Evolutionary conservation across 2,329 filamentous ascomycete genomes (phyloP).

Genomic region (Penicillium janthinellum): DNA sequence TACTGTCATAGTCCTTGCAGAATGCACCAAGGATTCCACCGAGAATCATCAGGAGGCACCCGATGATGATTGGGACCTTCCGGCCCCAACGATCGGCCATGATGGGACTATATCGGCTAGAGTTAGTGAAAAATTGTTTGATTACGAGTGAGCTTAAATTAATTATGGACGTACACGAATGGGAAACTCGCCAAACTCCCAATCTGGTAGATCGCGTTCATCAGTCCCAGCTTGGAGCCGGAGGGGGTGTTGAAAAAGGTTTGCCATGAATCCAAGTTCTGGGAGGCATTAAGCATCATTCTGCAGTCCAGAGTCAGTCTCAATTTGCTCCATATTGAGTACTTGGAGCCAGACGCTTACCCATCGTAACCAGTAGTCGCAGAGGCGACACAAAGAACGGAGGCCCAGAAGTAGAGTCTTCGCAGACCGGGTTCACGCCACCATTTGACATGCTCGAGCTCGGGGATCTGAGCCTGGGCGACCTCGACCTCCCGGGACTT

Average conservation of each 20-base stretch:
- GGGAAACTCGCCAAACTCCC: slow-evolving; percentile 49
- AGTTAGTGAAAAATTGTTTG: neutral
- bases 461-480: slow-evolving; percentile 44
- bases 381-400: slow-evolving; percentile 61
- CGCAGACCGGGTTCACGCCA: slow-evolving; percentile 59
- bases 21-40: slow-evolving; percentile 47
- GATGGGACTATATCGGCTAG: slow-evolving; percentile 38
- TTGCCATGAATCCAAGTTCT: slow-evolving; percentile 44
- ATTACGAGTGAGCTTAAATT: neutral
- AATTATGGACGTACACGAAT: slow-evolving; percentile 15
- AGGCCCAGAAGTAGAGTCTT: slow-evolving; percentile 56
- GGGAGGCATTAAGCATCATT: slow-evolving; percentile 49
- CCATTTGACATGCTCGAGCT: slow-evolving; percentile 60
- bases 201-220: slow-evolving; percentile 50
- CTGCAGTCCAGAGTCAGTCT: slow-evolving; percentile 20
- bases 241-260: slow-evolving; percentile 39
- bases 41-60: slow-evolving; percentile 50
- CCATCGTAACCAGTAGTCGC: slow-evolving; percentile 66
- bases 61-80: slow-evolving; percentile 44
- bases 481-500: slow-evolving; percentile 14
- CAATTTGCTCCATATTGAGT: neutral
- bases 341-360: slow-evolving; percentile 23
- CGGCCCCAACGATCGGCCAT: slow-evolving; percentile 51
- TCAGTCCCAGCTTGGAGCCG: slow-evolving; percentile 46
- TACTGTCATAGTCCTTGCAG: slow-evolving; percentile 45